Base-by-base conservation (phyloP, 2,329 filamentous ascomycete species). In the Aureobasidium zeae region DNA sequence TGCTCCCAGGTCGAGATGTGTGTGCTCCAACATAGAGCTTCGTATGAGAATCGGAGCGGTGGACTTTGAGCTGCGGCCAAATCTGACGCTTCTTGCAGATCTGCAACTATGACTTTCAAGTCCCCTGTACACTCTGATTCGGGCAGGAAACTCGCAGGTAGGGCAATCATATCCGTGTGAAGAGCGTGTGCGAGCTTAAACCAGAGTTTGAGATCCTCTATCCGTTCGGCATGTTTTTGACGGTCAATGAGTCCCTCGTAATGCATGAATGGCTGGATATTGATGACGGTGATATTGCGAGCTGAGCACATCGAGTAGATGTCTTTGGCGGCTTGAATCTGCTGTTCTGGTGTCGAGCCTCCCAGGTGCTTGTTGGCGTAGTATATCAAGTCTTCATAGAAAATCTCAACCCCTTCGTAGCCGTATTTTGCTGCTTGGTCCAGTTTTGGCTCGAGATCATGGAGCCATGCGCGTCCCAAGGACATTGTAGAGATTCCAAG, bases 401-500 rank as follows among this genome's bases (percentile, higher is more conserved):
- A 86, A 12, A 86, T 69, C 58, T 89, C 84, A 50, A 89, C 74
- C 42, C 81, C 82, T 46, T 72, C 61, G 57, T 86, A 77, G 17
- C 78, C 79, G 52, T 82, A 71, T 45, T 70, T 67, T 5, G 73
- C 67, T 8, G 83, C 83, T 65, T 78, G 74, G 56, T 79, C 71
- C 35, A 89, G 72, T 57, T 87, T 89, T 56, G 74, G 64, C 2
- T 70, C 61, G 15, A 89, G 68, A 17, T 70, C 67, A 61, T 89
- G 84, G 49, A 81, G 76, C 57, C 80, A 81, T 53, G 77, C 78
- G 31, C 81, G 77, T 30, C 84, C 83, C 2, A 89, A 70, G 35
- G 83, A 87, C 72, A 87, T 84, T 49, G 81, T 83, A 46, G 79
- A 79, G 56, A 89, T 87, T 29, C 73, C 81, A 51, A 81, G 72